A percentile compares a stretch with the other conserved stretches of the same genome.
Conservation (phyloP, 129 eudicot genomes). For the Apium graveolens region DNA sequence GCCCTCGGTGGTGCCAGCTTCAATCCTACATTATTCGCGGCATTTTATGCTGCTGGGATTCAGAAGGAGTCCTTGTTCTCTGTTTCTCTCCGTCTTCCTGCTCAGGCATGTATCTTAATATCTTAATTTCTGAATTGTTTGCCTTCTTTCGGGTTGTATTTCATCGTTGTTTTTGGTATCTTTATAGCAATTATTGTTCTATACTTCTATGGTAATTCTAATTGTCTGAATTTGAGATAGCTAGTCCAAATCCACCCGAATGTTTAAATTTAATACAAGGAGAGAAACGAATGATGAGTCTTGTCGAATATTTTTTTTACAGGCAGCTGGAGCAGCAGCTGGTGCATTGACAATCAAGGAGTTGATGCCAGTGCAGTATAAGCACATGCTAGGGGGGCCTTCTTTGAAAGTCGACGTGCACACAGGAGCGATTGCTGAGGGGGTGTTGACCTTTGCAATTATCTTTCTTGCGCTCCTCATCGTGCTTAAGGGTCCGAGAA, state of each 20-base stretch:
- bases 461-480: slow-evolving; percentile 40
- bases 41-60: slow-evolving; percentile 45
- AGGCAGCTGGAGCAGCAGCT: slow-evolving; percentile 86
- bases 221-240: not conserved
- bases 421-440: slow-evolving; percentile 57
- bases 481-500: slow-evolving; percentile 39
- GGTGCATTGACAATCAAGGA: slow-evolving; percentile 58
- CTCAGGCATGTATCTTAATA: slow-evolving; percentile 30
- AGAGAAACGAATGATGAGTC: too few species aligned
- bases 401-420: slow-evolving; percentile 53
- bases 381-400: slow-evolving; percentile 78
- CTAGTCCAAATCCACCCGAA: not conserved
- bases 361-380: slow-evolving; percentile 67
- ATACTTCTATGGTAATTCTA: not conserved
- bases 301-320: slow-evolving; percentile 2
- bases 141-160: not conserved
- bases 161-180: not conserved
- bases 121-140: not conserved
- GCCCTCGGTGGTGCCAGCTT: slow-evolving; percentile 61
- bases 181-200: not conserved
- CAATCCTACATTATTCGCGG: slow-evolving; percentile 45
- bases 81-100: slow-evolving; percentile 55
- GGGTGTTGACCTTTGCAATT: slow-evolving; percentile 40
- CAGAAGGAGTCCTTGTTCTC: slow-evolving; percentile 30
- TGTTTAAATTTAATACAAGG: not conserved